Evolutionary conservation across 1,284 basidiomycete species (phyloP).

Genomic region (Trichosporon ovoides): DNA sequence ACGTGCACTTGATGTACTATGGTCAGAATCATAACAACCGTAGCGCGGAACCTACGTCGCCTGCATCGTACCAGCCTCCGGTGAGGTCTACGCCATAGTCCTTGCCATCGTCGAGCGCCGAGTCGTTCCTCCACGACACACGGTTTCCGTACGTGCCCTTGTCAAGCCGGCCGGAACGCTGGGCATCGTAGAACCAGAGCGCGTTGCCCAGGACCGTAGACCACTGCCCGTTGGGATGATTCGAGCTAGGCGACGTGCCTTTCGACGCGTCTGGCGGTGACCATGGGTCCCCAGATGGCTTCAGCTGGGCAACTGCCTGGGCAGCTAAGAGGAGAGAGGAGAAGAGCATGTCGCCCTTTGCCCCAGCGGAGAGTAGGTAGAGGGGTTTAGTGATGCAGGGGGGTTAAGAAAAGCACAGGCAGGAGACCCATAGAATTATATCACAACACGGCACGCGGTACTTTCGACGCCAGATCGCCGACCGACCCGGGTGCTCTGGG

Average conservation of each 20-base stretch:
- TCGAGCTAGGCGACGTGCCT: slow-evolving; percentile 52
- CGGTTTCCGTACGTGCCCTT: slow-evolving; percentile 56
- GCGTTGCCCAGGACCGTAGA: slow-evolving; percentile 68
- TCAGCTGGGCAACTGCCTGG: slow-evolving; percentile 29
- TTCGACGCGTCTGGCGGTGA: slow-evolving; percentile 58
- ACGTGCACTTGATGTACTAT: slow-evolving; percentile 75
- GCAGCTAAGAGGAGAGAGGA: background rate
- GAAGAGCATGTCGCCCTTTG: background rate
- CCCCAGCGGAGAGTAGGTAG: background rate
- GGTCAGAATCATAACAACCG: background rate
- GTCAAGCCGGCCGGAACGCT: slow-evolving; percentile 72
- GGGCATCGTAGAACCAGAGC: slow-evolving; percentile 86
- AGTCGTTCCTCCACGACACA: slow-evolving; percentile 80
- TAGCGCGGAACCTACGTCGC: slow-evolving; percentile 33
- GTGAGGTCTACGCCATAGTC: slow-evolving; percentile 69
- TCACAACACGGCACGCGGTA: too few species aligned
- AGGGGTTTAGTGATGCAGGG: too few species aligned
- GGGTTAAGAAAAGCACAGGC: background rate
- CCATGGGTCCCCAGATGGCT: slow-evolving; percentile 34
- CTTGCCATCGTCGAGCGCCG: slow-evolving; percentile 67
- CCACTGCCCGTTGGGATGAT: slow-evolving; percentile 69
- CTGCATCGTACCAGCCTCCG: slow-evolving; percentile 89
- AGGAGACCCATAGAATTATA: too few species aligned
- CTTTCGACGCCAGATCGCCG: too few species aligned
- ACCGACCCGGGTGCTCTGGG: too few species aligned